Base-by-base conservation (phyloP, 768 basidiomycete genomes). In the Phaeotremella skinneri region DNA sequence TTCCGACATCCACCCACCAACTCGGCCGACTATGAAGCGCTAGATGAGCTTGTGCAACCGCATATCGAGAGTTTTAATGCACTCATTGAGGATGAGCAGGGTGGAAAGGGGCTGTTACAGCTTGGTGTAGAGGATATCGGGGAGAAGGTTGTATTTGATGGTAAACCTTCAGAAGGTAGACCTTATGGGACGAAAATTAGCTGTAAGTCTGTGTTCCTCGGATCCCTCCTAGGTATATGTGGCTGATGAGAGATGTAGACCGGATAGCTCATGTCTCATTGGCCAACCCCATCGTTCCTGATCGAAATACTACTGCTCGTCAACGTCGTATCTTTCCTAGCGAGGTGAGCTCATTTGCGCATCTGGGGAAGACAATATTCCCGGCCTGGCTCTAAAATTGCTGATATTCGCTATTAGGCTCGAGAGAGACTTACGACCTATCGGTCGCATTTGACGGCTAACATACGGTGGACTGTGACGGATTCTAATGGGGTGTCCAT, bases 61-160 rank as follows among this genome's bases (percentile, higher is more conserved):
- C 93, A 97, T 75, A 84, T 98, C 62, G 89, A 97, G 76, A 91
- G 90, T 37, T 98, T 99, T 82, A 94, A 98, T 78, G 87, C 91
- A 16, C 83, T 99, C 26, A 93, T 97, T 76, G 93, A 97, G 70
- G 91, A 94, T 75, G 88, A 88, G n/a, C 75, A 89, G 67, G 86
- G 86, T 14, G 89, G 89, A 1, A 82, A 82, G 31, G 96, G 96
- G 0, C 76, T 98, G 9, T 74, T 99, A 6, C 85, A 84, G 49
- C 78, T 90, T 1, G 90, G 84, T 6, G 70, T 97, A 13, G 83
- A 86, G 65, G 90, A 97, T 63, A 87, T 98, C 37, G 87, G 87
- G 0, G 85, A 89, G 67, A 89, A 91, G 60, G 90, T 92, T n/a
- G 87, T 92, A 1, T 97, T 94, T 68, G 93, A 97, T 79, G 85